phyloP scores from a whole-genome alignment of 23 red algal genomes.

The Gracilariopsis chorda region DNA sequence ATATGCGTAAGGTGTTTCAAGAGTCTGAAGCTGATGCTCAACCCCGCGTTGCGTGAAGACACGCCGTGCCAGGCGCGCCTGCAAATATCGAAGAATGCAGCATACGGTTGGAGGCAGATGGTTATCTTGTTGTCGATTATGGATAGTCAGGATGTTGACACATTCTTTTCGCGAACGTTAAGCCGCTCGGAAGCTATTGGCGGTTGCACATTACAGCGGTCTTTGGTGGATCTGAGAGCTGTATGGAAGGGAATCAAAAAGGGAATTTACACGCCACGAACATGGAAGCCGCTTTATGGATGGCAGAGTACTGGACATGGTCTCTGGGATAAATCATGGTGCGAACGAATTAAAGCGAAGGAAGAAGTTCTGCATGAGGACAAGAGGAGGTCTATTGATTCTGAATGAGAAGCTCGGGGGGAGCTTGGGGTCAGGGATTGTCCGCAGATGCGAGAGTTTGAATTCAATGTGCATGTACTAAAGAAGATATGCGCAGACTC shows the following conservation, averaged over 20 bases:
- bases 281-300: neutral
- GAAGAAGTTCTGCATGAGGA: neutral
- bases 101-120: neutral
- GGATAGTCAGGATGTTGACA: neutral
- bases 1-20: neutral
- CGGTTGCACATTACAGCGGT: neutral
- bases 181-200: neutral
- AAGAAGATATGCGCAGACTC: too few relatives aligned
- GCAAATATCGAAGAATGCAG: neutral
- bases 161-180: neutral
- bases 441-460: too few relatives aligned
- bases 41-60: neutral
- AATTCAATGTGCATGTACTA: too few relatives aligned
- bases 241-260: neutral
- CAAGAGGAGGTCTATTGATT: too few relatives aligned
- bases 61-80: neutral
- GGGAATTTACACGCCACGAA: neutral
- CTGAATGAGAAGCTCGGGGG: too few relatives aligned
- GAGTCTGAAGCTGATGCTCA: neutral
- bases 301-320: neutral
- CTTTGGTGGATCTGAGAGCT: neutral
- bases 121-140: neutral
- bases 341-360: neutral
- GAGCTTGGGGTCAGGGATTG: too few relatives aligned
- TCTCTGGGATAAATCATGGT: constrained; percentile 2